phyloP scores from a whole-genome alignment of 441 rosid genomes.

The Melastoma candidum region DNA sequence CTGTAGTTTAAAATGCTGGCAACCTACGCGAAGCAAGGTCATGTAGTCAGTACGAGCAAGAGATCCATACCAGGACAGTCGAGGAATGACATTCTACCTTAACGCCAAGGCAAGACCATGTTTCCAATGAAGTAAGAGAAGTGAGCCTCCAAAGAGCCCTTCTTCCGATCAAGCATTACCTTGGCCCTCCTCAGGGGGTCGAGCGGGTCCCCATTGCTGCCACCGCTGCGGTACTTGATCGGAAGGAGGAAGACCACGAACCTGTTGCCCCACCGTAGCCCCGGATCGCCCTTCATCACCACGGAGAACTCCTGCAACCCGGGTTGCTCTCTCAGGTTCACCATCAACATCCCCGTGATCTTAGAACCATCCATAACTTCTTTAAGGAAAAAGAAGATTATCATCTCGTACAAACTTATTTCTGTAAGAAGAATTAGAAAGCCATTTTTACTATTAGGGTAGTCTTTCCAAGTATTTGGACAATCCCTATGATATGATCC shows the following conservation, averaged over 20 bases:
- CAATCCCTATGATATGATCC: slow-evolving; percentile 37
- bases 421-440: neutral
- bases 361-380: slow-evolving; percentile 30
- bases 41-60: neutral
- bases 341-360: slow-evolving; percentile 45
- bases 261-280: slow-evolving; percentile 44
- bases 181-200: slow-evolving; percentile 33
- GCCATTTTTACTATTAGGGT: slow-evolving; percentile 27
- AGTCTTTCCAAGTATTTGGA: slow-evolving; percentile 40
- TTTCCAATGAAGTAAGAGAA: slow-evolving; percentile 30
- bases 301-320: slow-evolving; percentile 37
- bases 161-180: slow-evolving; percentile 38
- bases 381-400: slow-evolving; percentile 5
- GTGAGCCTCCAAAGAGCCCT: slow-evolving; percentile 33
- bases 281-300: slow-evolving; percentile 20
- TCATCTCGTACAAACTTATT: neutral
- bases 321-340: slow-evolving; percentile 40
- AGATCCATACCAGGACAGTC: no score
- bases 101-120: slow-evolving; percentile 23
- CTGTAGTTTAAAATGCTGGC: slow-evolving; percentile 29
- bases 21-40: slow-evolving; percentile 17
- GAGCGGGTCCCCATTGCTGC: slow-evolving; percentile 19
- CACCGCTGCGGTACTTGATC: slow-evolving; percentile 14
- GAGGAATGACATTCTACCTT: slow-evolving; percentile 19
- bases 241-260: slow-evolving; percentile 38